Conservation (phyloP, 2,329 filamentous ascomycete species). For the Nakataea oryzae region DNA sequence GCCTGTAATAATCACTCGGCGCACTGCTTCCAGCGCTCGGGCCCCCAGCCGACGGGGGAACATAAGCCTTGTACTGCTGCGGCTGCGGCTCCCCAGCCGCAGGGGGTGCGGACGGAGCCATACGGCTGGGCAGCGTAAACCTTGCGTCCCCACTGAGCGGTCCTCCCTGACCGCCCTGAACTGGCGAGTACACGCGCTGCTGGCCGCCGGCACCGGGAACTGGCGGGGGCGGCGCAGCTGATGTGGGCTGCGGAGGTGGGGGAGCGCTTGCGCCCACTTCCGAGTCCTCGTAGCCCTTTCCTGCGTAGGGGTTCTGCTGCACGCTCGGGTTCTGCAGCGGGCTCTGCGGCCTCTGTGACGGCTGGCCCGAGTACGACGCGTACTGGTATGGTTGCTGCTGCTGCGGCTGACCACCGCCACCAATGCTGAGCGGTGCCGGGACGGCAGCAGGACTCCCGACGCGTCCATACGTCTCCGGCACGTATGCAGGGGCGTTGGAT, state of each 20-base stretch:
- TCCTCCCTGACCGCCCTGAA: constrained; percentile 28
- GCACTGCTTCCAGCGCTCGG: constrained; percentile 29
- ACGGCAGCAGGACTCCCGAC: constrained; percentile 18
- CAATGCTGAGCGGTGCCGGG: constrained; percentile 13
- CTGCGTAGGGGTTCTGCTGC: constrained; percentile 16
- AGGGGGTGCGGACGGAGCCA: constrained; percentile 4
- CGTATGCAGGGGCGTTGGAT: constrained; percentile 24
- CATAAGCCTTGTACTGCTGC: constrained; percentile 49
- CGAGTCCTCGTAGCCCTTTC: constrained; percentile 19
- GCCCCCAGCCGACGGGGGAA: constrained; percentile 24
- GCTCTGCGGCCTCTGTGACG: constrained; percentile 7
- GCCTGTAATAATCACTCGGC: constrained; percentile 47
- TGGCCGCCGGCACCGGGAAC: constrained; percentile 19
- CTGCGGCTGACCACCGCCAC: constrained; percentile 18
- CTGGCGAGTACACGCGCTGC: constrained; percentile 25
- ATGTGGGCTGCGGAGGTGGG: constrained; percentile 22
- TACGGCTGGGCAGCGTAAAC: constrained; percentile 29
- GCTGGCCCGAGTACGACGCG: constrained; percentile 13
- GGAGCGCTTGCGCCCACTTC: constrained; percentile 7
- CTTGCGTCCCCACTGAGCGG: constrained; percentile 31
- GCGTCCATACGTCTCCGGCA: constrained; percentile 28
- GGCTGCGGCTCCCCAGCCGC: constrained; percentile 17
- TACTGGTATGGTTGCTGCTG: constrained; percentile 30
- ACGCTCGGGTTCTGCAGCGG: constrained; percentile 16
- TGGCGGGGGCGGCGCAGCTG: constrained; percentile 31